Evolutionary conservation across 768 basidiomycete genomes (phyloP).

Genomic region (Steccherinum ochraceum): DNA sequence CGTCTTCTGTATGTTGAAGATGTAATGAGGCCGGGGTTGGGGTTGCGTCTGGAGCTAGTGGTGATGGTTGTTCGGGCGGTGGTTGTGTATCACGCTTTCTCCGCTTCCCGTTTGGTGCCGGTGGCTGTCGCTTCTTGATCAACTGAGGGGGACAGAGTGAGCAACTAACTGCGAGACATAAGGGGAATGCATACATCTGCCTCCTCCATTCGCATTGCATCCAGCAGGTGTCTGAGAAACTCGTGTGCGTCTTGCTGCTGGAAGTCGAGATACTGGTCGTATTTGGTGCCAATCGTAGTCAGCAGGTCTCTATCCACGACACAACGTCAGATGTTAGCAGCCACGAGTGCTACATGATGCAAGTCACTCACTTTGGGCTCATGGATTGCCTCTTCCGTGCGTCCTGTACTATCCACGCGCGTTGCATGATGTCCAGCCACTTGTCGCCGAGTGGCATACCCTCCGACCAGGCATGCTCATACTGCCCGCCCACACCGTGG

Average conservation of each 20-base stretch:
- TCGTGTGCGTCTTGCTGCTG: slow-evolving; percentile 97
- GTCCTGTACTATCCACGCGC: slow-evolving; percentile 60
- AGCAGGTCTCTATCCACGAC: slow-evolving; percentile 49
- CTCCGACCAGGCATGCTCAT: slow-evolving; percentile 48
- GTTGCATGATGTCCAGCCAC: slow-evolving; percentile 53
- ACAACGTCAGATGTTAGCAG: neutral
- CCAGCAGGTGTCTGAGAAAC: slow-evolving; percentile 81
- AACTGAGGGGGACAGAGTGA: slow-evolving; percentile 38
- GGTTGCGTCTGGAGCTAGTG: neutral
- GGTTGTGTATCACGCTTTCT: slow-evolving; percentile 12
- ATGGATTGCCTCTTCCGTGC: slow-evolving; percentile 42
- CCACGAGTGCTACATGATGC: slow-evolving; percentile 1
- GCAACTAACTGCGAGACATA: neutral
- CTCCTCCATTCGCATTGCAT: slow-evolving; percentile 94
- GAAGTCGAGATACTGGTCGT: slow-evolving; percentile 93
- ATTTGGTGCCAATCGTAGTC: slow-evolving; percentile 67
- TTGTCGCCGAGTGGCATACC: slow-evolving; percentile 68
- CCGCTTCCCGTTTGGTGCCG: slow-evolving; percentile 35
- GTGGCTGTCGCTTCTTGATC: slow-evolving; percentile 65
- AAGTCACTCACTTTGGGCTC: slow-evolving; percentile 57
- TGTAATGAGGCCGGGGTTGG: neutral
- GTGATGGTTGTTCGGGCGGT: neutral
- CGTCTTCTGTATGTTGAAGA: slow-evolving; percentile 24
- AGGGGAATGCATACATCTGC: slow-evolving; percentile 53
- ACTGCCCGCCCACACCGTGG: slow-evolving; percentile 42